A percentile compares a stretch with the other conserved stretches of the same genome.
phyloP scores from a whole-genome alignment of 108 stramenopile genomes.

The Stephanodiscus triporus region DNA sequence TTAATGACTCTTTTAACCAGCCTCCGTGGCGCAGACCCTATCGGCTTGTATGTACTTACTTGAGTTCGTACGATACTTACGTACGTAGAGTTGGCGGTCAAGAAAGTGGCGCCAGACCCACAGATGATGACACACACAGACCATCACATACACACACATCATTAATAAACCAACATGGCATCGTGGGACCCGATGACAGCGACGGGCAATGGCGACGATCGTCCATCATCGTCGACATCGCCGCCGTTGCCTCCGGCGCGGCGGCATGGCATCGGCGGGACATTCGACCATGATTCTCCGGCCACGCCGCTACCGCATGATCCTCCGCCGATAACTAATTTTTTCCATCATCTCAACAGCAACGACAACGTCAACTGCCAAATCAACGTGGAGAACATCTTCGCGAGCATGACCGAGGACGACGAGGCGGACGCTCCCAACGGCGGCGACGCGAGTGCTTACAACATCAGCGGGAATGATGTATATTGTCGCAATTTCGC shows the following conservation, averaged over 20 bases:
- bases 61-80: too few relatives aligned
- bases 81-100: too few relatives aligned
- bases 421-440: neutral
- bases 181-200: too few relatives aligned
- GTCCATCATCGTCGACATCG: too few relatives aligned
- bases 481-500: conserved; percentile 23
- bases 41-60: too few relatives aligned
- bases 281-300: neutral
- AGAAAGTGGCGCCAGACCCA: too few relatives aligned
- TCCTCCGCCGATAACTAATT: neutral
- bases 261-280: neutral
- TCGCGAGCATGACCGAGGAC: conserved; percentile 11
- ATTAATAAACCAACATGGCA: too few relatives aligned
- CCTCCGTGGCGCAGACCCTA: too few relatives aligned
- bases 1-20: too few relatives aligned
- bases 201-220: too few relatives aligned
- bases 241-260: neutral
- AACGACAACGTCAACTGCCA: neutral
- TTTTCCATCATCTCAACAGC: neutral
- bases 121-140: too few relatives aligned
- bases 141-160: too few relatives aligned
- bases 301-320: neutral
- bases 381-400: conserved; percentile 24
- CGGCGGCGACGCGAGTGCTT: neutral
- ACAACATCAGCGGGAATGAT: conserved; percentile 3